These are phyloP conservation scores for Grifola frondosa DNA, from an alignment of 1,284 basidiomycete genomes.

Conservation along the genomic window DNA sequence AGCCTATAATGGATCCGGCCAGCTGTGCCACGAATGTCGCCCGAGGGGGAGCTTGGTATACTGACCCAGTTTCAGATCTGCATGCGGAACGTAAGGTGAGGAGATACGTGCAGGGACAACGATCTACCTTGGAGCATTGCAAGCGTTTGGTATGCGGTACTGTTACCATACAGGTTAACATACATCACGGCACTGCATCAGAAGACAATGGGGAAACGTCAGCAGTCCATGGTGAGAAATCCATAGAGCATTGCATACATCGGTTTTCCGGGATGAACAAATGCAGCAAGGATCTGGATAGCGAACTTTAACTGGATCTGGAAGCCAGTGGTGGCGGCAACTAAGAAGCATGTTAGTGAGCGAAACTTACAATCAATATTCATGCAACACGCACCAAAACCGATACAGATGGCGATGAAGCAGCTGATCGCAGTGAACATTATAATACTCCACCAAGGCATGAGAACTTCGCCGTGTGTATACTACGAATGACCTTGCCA, in stretches of 20 bases:
- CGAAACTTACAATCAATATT: neutral
- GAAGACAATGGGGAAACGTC: neutral
- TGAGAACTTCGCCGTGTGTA: slow-evolving; percentile 43
- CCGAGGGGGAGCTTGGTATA: slow-evolving; percentile 53
- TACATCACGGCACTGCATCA: slow-evolving; percentile 47
- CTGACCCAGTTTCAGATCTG: slow-evolving; percentile 60
- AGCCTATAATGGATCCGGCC: slow-evolving; percentile 42
- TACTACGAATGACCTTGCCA: slow-evolving; percentile 38
- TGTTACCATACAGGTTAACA: slow-evolving; percentile 53
- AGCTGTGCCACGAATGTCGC: slow-evolving; percentile 50
- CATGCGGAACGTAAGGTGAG: too few relatives aligned
- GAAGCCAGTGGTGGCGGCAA: slow-evolving; percentile 56
- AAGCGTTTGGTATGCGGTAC: slow-evolving; percentile 61
- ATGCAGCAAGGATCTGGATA: slow-evolving; percentile 62
- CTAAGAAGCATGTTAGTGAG: slow-evolving; percentile 19
- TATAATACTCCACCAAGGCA: slow-evolving; percentile 55
- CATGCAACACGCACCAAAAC: slow-evolving; percentile 41
- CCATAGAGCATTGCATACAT: slow-evolving; percentile 33
- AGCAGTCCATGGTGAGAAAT: neutral
- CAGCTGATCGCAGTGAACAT: slow-evolving; percentile 47
- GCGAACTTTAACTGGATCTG: slow-evolving; percentile 48
- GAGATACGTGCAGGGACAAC: too few relatives aligned
- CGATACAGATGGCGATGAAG: slow-evolving; percentile 46
- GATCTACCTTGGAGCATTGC: slow-evolving; percentile 50
- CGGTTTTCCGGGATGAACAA: slow-evolving; percentile 59